Evolutionary conservation across 805 yeast species (phyloP).

Genomic region (Wickerhamiella allomyrinae): DNA sequence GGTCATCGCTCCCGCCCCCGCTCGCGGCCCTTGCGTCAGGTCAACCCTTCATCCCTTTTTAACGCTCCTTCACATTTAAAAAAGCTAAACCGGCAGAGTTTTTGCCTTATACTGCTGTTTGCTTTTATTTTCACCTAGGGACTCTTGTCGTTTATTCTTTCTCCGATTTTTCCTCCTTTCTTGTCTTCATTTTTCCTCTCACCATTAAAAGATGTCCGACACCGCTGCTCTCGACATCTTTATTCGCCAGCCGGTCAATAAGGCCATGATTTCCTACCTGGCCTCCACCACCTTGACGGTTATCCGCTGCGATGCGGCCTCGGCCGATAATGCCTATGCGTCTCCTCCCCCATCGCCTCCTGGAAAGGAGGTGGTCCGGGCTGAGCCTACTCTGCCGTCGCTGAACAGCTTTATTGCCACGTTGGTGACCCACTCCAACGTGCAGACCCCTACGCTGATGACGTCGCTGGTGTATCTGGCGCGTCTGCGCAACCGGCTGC

Average conservation of each 20-base stretch:
- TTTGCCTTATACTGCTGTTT: too few species aligned
- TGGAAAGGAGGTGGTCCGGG: constrained; percentile 4
- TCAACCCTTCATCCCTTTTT: too few species aligned
- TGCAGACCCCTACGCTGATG: constrained; percentile 91
- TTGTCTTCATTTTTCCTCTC: neutral
- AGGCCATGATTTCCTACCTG: constrained; percentile 29
- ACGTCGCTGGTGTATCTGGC: constrained; percentile 73
- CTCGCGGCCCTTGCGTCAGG: too few species aligned
- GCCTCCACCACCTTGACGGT: constrained; percentile 29
- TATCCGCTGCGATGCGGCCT: constrained; percentile 24
- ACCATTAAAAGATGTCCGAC: constrained; percentile 18
- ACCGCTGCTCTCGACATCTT: constrained; percentile 28
- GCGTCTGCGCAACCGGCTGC: constrained; percentile 61
- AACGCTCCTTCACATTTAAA: too few species aligned
- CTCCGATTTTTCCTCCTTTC: neutral
- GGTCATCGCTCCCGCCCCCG: too few species aligned
- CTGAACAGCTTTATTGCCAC: constrained; percentile 46
- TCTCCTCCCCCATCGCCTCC: constrained; percentile 18
- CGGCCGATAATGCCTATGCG: constrained; percentile 11
- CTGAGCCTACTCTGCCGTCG: constrained; percentile 21
- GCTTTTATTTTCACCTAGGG: too few species aligned
- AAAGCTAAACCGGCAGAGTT: too few species aligned
- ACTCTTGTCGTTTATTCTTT: neutral
- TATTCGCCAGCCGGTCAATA: constrained; percentile 28
- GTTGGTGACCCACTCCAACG: constrained; percentile 69